Base-by-base conservation (phyloP, 108 stramenopile species). In the Schizochytrium sp. region DNA sequence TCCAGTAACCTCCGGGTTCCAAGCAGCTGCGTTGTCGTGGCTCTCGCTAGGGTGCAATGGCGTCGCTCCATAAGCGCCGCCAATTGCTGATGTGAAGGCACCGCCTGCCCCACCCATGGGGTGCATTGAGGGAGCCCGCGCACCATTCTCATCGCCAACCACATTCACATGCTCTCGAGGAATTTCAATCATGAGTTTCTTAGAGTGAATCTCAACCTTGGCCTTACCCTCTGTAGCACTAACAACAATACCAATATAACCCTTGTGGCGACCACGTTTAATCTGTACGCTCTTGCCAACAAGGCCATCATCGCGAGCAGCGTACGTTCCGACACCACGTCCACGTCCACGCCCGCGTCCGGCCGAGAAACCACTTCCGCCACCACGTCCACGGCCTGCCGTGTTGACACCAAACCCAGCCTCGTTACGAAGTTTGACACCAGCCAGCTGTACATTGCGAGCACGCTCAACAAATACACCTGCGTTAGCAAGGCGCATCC, bases 201-300 rank as follows among this genome's bases (percentile, higher is more conserved):
- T 89, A 41, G 91, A 72, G 88, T 93, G 93, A 45, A 93, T 89
- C 89, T 93, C 93, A 10, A 93, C 92, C 87, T 88, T 90, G 10
- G 89, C 89, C 87, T 88, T 87, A 0, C 87, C 60, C 69, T 91
- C 92, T 12, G 91, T 88, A n/a, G 64, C 73, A 13, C 88, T 72
- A 57, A 91, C 89, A 17, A 93, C 92, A 44, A 88, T 87, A 46
- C 92, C 93, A 53, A 91, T 45, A 46, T 91, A 56, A 44, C 91
- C 61, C 72, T 92, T 60, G 60, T 89, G 72, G 57, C 46, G 8
- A 88, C 89, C 91, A 55, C 42, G n/a, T 46, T 28, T 46, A 46
- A 91, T 72, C 17, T 72, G 73, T 12, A 91, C 90, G 38, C 46
- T 91, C 73, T 76, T 56, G 50, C 88, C 88, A 3, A 61, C 2